Conservation (phyloP, 345 rosid genomes). For the Brassica incana region DNA sequence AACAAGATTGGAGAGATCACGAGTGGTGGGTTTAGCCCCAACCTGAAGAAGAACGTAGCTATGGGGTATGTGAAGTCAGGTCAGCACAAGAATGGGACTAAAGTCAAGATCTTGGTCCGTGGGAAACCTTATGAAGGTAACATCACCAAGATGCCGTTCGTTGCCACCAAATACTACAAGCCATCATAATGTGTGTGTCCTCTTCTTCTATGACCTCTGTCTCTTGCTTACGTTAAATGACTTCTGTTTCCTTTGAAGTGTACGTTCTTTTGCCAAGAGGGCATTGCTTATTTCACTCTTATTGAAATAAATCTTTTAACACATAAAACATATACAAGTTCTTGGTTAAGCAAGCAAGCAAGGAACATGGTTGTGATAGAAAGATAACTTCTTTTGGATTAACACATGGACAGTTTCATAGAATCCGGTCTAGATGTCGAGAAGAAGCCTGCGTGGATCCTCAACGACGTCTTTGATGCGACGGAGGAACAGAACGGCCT, state of each 20-base stretch:
- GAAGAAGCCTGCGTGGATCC: constrained; percentile 78
- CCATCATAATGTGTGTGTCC: constrained; percentile 46
- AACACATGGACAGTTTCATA: not conserved
- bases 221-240: constrained; percentile 22
- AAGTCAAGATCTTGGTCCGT: constrained; percentile 73
- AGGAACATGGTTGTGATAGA: not conserved
- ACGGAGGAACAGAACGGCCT: constrained; percentile 80
- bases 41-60: constrained; percentile 93
- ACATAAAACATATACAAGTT: not conserved
- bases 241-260: constrained; percentile 31
- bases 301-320: constrained; percentile 10
- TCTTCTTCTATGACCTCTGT: constrained; percentile 17
- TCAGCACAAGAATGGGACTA: constrained; percentile 77
- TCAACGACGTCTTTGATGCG: constrained; percentile 83
- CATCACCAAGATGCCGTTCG: constrained; percentile 85
- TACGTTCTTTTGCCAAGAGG: constrained; percentile 29
- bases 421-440: constrained; percentile 45
- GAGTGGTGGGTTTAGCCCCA: constrained; percentile 96
- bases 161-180: constrained; percentile 83
- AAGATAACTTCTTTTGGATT: too few species aligned
- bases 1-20: constrained; percentile 84
- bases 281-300: constrained; percentile 21
- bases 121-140: constrained; percentile 84
- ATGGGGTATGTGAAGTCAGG: constrained; percentile 99
- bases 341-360: not conserved